Conservation (phyloP, 306 rosid species). For the Sicyos edulis region DNA sequence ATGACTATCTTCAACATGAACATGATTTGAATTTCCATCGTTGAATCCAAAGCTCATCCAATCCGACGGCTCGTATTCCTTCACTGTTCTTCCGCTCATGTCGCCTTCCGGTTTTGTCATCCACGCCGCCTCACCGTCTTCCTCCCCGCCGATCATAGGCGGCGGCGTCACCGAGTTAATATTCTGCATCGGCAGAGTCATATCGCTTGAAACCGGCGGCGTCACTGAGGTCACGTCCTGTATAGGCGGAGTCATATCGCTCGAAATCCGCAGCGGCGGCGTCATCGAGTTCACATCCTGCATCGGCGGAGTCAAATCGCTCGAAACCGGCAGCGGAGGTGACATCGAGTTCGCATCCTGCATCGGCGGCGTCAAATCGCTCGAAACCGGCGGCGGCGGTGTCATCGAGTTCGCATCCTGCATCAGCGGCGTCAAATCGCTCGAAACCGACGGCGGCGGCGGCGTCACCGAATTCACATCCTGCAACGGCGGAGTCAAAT, state of each 20-base stretch:
- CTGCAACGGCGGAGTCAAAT: background rate
- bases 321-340: background rate
- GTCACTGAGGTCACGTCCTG: background rate
- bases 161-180: background rate
- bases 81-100: background rate
- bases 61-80: conserved; percentile 5
- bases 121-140: background rate
- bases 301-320: background rate
- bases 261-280: background rate
- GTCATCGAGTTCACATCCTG: background rate
- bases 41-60: background rate
- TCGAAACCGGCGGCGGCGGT: background rate
- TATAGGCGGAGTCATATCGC: background rate
- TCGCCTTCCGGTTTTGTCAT: background rate
- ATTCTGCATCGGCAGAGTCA: background rate
- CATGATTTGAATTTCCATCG: background rate
- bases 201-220: background rate
- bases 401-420: background rate
- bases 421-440: background rate
- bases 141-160: background rate
- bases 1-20: conserved; percentile 18
- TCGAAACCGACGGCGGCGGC: background rate
- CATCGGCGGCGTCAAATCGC: background rate
- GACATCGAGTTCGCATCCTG: background rate
- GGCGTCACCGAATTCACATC: background rate